Conservation (phyloP, 139 green algal genomes). For the Nannochloris sp. region DNA sequence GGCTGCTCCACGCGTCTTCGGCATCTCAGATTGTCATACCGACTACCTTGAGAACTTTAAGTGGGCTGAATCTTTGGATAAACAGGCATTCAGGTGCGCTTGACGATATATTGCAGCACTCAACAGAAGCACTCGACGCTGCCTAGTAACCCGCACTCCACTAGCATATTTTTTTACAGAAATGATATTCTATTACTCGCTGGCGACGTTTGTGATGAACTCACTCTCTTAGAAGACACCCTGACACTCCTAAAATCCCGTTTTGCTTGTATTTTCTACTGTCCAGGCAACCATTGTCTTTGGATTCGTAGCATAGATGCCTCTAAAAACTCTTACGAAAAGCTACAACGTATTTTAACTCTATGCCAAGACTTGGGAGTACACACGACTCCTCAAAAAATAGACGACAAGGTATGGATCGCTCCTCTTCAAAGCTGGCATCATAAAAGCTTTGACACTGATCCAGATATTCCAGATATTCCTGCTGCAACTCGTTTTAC, state of each 20-base stretch:
- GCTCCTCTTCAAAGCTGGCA: constrained; percentile 39
- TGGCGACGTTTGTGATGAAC: constrained; percentile 61
- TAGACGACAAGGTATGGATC: constrained; percentile 39
- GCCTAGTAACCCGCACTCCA: background rate
- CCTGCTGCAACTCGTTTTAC: constrained; percentile 18
- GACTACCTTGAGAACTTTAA: constrained; percentile 17
- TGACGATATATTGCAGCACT: background rate
- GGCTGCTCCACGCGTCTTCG: no score
- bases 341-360: constrained; percentile 36
- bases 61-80: background rate
- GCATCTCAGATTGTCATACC: constrained; percentile 18
- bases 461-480: constrained; percentile 40
- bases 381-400: background rate
- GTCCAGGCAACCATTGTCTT: constrained; percentile 67
- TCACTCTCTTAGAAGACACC: constrained; percentile 35
- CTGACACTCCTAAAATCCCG: constrained; percentile 27
- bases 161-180: background rate
- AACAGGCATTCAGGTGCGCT: background rate
- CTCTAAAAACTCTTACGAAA: constrained; percentile 18
- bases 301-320: constrained; percentile 36
- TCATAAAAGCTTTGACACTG: constrained; percentile 36
- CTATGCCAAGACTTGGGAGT: constrained; percentile 44
- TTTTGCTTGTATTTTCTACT: constrained; percentile 51
- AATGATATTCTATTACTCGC: constrained; percentile 54
- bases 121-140: no score